Base-by-base conservation (phyloP, 2,329 filamentous ascomycete species). In the Emergomyces orientalis region DNA sequence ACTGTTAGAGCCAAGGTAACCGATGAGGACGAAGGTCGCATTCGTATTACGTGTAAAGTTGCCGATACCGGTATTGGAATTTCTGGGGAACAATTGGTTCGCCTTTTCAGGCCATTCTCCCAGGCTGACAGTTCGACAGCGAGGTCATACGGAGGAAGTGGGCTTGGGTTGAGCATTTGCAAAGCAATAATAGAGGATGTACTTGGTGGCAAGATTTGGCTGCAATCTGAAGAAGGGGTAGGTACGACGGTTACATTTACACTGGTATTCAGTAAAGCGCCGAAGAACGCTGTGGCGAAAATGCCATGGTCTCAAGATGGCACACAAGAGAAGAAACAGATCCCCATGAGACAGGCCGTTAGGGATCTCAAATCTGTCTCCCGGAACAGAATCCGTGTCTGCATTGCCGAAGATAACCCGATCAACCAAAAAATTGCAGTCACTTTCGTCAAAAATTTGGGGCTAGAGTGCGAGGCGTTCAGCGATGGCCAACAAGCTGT, bases 381-480 rank as follows among this genome's bases (percentile, higher is more conserved):
- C 9, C 86, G 89, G 63, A 85, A 91, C 54, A 82, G 95, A 62
- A 80, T 97, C 37, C 87, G 90, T 39, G 87, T 97, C 37, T 96
- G 91, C 74, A 93, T 97, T 63, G 93, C 93, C 0, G 93, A 97
- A 71, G 93, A 97, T 77, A 97, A 97, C 68, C 85, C 88, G 2
- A 96, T 97, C 78, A 97, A 97, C 69, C 90, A 95, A 71, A 91
- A 89, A 74, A 97, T 97, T 68, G 92, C 92, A 0, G 90, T 96
- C 59, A 90, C 91, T 68, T 97, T 96, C 68, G 89, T 95, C 62
- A 86, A 88, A 68, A 89, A 90, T 63, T 82, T 97, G 11, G 91
- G 92, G 1, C 93, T 96, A 74, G 84, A 86, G 63, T 91, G 94
- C 60, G 88, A 93, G 73, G 91, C 92, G 0, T 97, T 91, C 71